phyloP scores from a whole-genome alignment of 257 asterid genomes.

The Solanum appendiculatum region DNA sequence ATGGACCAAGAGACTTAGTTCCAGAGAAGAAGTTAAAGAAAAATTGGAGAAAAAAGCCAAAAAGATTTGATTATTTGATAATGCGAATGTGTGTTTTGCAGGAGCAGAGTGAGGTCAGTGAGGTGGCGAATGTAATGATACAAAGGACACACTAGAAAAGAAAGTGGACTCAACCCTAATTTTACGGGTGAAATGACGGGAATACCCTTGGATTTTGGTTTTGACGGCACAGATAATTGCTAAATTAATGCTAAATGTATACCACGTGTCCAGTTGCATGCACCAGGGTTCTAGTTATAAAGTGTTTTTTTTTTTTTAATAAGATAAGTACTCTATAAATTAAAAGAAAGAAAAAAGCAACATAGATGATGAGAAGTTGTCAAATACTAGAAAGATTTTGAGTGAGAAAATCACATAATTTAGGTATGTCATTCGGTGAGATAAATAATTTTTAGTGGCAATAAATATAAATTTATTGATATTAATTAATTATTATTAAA shows the following conservation, averaged over 20 bases:
- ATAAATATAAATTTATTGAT: no score
- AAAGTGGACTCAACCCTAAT: slow-evolving; percentile 21
- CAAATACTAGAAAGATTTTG: not conserved
- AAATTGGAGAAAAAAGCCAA: not conserved
- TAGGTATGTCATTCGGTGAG: no score
- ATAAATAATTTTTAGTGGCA: no score
- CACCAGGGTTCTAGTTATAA: not conserved
- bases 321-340: not conserved
- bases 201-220: slow-evolving; percentile 15
- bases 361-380: not conserved
- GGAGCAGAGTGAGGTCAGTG: slow-evolving; percentile 7
- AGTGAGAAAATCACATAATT: not conserved
- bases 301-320: not conserved
- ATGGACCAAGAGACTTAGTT: not conserved
- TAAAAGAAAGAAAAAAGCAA: not conserved
- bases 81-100: not conserved
- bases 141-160: not conserved
- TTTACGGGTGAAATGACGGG: slow-evolving; percentile 22
- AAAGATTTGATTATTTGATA: not conserved
- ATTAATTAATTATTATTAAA: no score
- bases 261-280: slow-evolving; percentile 58
- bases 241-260: not conserved
- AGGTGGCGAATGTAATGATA: not conserved
- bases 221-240: slow-evolving; percentile 18
- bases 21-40: not conserved